These are phyloP conservation scores for Basidiobolus heterosporus DNA, from an alignment of 371 early-diverging fungal genomes.

Conservation along the genomic window DNA sequence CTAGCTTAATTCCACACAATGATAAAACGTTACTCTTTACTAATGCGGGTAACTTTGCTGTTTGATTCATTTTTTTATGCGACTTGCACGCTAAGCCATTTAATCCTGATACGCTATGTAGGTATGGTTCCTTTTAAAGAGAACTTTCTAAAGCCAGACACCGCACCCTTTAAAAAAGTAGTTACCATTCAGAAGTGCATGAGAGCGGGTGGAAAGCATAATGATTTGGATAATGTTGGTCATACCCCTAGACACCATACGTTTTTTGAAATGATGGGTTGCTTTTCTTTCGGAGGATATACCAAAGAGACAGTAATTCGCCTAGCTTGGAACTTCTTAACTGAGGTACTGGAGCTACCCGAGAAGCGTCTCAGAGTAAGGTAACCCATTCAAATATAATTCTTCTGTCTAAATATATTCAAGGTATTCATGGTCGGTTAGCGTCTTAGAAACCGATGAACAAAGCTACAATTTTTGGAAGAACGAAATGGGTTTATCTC, in stretches of 20 bases:
- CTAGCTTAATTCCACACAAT: conserved; percentile 10
- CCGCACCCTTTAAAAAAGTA: conserved; percentile 39
- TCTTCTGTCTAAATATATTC: background rate
- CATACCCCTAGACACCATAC: conserved; percentile 64
- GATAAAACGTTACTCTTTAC: conserved; percentile 58
- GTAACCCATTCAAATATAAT: conserved; percentile 13
- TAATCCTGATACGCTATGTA: no score
- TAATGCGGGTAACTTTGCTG: conserved; percentile 36
- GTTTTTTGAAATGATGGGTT: conserved; percentile 74
- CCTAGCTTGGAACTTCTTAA: conserved; percentile 54
- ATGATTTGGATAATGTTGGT: conserved; percentile 68
- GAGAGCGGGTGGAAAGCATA: conserved; percentile 69
- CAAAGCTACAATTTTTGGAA: conserved; percentile 50
- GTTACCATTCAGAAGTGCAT: conserved; percentile 58
- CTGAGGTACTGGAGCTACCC: conserved; percentile 40
- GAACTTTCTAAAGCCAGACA: conserved; percentile 39
- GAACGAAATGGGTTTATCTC: conserved; percentile 35
- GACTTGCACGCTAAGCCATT: no score
- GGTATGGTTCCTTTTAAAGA: conserved; percentile 71
- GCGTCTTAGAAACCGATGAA: conserved; percentile 43
- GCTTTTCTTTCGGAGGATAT: conserved; percentile 61
- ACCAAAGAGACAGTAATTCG: conserved; percentile 37
- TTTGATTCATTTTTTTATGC: background rate
- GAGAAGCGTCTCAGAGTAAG: conserved; percentile 40
- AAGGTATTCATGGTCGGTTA: conserved; percentile 4